Percentiles rank a stretch among this genome's conserved stretches.
These are phyloP conservation scores for Lecanoromycetidae sp. DNA, from an alignment of 2,329 filamentous ascomycete genomes.

Conservation along the genomic window DNA sequence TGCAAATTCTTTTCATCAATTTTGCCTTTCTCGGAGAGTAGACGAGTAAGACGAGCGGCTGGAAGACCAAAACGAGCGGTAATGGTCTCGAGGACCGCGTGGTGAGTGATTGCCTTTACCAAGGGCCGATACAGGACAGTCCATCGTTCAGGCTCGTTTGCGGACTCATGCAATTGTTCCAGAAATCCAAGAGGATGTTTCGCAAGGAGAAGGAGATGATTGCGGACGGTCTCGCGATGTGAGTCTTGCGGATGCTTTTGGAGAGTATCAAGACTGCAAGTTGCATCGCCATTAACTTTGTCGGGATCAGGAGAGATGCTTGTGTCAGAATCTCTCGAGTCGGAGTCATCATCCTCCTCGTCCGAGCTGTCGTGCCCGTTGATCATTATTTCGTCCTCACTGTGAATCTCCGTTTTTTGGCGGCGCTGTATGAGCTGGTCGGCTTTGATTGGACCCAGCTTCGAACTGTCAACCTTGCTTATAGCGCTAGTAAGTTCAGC, in stretches of 20 bases:
- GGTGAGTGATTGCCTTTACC: constrained; percentile 56
- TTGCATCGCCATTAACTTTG: constrained; percentile 13
- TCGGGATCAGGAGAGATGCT: constrained; percentile 8
- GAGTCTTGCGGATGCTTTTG: background rate
- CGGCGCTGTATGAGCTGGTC: constrained; percentile 36
- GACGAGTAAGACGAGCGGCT: constrained; percentile 71
- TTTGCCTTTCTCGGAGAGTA: constrained; percentile 76
- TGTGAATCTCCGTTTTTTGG: constrained; percentile 18
- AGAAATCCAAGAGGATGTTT: constrained; percentile 47
- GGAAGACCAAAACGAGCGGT: constrained; percentile 62
- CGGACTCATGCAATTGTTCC: constrained; percentile 30
- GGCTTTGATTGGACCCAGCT: constrained; percentile 36
- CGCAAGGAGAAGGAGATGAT: constrained; percentile 60
- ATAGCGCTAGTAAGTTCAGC: constrained; percentile 27
- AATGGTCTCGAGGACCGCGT: constrained; percentile 72
- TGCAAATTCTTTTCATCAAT: constrained; percentile 88
- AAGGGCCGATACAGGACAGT: constrained; percentile 70
- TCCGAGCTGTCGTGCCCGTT: constrained; percentile 15
- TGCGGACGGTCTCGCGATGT: constrained; percentile 40
- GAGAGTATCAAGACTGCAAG: background rate
- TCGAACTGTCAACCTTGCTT: constrained; percentile 41
- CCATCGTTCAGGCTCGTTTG: constrained; percentile 48
- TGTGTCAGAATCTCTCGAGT: constrained; percentile 23
- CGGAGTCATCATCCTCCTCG: background rate
- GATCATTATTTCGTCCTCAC: constrained; percentile 21